Evolutionary conservation across 2,329 filamentous ascomycete species (phyloP).

Genomic region (Colletotrichum karsti): DNA sequence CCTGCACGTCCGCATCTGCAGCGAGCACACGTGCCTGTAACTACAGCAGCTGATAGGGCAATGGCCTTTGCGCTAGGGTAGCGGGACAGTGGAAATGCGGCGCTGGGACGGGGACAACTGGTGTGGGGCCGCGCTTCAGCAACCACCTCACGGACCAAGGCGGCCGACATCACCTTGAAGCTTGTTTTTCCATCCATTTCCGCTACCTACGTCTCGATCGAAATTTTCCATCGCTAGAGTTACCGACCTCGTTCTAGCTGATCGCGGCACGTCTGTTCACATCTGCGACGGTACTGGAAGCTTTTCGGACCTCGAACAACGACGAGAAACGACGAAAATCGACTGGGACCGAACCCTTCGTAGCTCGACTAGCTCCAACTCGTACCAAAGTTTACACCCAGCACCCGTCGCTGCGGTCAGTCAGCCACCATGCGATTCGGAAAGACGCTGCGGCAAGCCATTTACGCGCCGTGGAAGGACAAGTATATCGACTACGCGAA

Average conservation of each 20-base stretch:
- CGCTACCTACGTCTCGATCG: background rate
- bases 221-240: background rate
- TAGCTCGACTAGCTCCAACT: background rate
- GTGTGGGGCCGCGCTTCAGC: constrained; percentile 15
- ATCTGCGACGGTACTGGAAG: background rate
- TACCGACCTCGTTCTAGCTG: background rate
- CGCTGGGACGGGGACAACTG: constrained; percentile 1
- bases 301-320: background rate
- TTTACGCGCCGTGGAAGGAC: constrained; percentile 89
- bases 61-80: constrained; percentile 19
- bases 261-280: background rate
- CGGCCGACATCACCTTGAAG: constrained; percentile 17
- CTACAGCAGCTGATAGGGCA: constrained; percentile 30
- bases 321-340: background rate
- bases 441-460: constrained; percentile 80
- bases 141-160: constrained; percentile 1
- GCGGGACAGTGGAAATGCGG: constrained; percentile 12
- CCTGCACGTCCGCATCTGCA: constrained; percentile 12
- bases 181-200: constrained; percentile 13
- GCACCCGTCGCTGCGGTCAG: background rate
- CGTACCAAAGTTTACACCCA: background rate
- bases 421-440: constrained; percentile 83
- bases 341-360: background rate
- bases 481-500: constrained; percentile 96
- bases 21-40: constrained; percentile 30